Evolutionary conservation across 768 basidiomycete genomes (phyloP).

Genomic region (Boletellus emodensis): DNA sequence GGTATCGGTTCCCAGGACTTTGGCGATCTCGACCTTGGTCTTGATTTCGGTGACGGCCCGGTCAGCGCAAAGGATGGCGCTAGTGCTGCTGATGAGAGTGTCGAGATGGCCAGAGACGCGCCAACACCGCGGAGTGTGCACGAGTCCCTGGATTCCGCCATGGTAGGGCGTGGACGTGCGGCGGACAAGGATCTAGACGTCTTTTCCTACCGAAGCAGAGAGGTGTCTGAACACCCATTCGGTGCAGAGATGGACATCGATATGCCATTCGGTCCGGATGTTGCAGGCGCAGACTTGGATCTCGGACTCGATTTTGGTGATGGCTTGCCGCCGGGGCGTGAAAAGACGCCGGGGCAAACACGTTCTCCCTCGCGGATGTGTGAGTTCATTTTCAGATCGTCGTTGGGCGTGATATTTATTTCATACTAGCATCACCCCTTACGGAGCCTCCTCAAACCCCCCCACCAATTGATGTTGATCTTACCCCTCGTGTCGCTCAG

Average conservation of each 20-base stretch:
- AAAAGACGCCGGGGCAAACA: conserved; percentile 56
- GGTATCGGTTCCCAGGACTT: conserved; percentile 88
- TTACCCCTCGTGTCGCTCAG: conserved; percentile 48
- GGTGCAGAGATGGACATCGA: conserved; percentile 49
- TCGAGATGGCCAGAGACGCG: conserved; percentile 78
- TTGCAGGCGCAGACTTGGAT: conserved; percentile 57
- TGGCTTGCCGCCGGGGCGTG: conserved; percentile 42
- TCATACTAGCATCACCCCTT: conserved; percentile 62
- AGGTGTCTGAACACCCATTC: conserved; percentile 64
- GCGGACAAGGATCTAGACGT: conserved; percentile 56
- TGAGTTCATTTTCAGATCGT: conserved; percentile 33
- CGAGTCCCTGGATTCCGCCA: conserved; percentile 59
- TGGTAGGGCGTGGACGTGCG: conserved; percentile 45
- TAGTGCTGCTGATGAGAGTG: conserved; percentile 56
- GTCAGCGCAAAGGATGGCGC: conserved; percentile 30
- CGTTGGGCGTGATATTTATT: conserved; percentile 7
- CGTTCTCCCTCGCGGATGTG: conserved; percentile 65
- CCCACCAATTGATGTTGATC: conserved; percentile 51
- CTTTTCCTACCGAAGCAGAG: conserved; percentile 62
- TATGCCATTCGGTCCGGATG: conserved; percentile 46
- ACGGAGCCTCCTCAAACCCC: conserved; percentile 76
- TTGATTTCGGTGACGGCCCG: conserved; percentile 69
- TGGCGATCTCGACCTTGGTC: conserved; percentile 65
- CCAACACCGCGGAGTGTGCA: conserved; percentile 39
- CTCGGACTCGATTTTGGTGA: conserved; percentile 70